Conservation (phyloP, 495 filamentous ascomycete genomes). For the Amorphotheca resinae region DNA sequence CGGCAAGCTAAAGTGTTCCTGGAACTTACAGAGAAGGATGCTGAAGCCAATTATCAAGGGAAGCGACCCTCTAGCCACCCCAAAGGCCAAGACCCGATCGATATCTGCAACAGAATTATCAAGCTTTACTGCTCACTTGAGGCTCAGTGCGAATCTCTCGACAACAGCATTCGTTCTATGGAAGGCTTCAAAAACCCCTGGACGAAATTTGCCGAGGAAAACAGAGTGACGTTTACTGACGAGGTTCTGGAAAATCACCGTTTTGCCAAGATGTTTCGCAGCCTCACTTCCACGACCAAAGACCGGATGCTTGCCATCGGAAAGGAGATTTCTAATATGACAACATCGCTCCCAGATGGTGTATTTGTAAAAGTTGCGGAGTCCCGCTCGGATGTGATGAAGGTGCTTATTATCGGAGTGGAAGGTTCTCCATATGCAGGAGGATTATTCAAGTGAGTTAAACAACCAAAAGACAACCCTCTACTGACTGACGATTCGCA, state of each 20-base stretch:
- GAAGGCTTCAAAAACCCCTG: slow-evolving; percentile 1
- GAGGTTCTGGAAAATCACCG: slow-evolving; percentile 13
- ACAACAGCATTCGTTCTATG: too few relatives aligned
- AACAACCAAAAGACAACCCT: neutral
- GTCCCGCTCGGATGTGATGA: slow-evolving; percentile 42
- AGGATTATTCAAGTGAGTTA: slow-evolving; percentile 42
- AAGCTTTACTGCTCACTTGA: slow-evolving; percentile 2
- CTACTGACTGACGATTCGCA: neutral
- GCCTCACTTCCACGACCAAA: neutral
- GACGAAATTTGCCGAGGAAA: slow-evolving; percentile 7
- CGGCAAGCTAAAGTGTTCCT: slow-evolving; percentile 11
- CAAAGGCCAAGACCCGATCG: neutral
- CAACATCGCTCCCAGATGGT: slow-evolving; percentile 40
- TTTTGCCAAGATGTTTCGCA: neutral
- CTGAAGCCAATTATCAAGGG: too few relatives aligned
- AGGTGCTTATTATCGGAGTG: slow-evolving; percentile 45
- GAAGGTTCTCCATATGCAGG: slow-evolving; percentile 46
- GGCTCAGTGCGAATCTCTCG: too few relatives aligned
- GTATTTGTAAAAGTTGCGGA: slow-evolving; percentile 45
- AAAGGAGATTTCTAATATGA: slow-evolving; percentile 38
- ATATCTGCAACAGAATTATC: slow-evolving; percentile 10
- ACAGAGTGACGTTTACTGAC: slow-evolving; percentile 14
- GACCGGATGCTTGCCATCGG: slow-evolving; percentile 38
- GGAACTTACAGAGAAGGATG: neutral
- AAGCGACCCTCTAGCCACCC: neutral